Conservation (phyloP, 2,329 filamentous ascomycete genomes). For the Trichoderma aggressivum region DNA sequence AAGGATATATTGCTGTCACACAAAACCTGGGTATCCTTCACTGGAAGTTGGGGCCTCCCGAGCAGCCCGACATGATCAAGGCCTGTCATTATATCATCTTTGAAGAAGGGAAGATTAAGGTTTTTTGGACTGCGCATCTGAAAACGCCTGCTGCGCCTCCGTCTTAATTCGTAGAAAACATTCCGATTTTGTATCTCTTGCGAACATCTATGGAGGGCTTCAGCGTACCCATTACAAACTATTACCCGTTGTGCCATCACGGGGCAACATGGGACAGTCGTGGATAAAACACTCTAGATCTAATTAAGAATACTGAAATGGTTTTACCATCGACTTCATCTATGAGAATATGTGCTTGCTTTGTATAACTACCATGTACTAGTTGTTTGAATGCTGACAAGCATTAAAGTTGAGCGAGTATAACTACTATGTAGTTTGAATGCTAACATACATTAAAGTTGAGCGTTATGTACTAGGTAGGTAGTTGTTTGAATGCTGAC, state of each 20-base stretch:
- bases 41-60: not conserved
- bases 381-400: not conserved
- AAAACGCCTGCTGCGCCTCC: not conserved
- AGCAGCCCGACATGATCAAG: not conserved
- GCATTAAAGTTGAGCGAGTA: not conserved
- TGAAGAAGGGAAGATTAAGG: not conserved
- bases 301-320: not conserved
- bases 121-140: not conserved
- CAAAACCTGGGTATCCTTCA: not conserved
- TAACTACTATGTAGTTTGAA: too few relatives aligned
- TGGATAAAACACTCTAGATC: not conserved
- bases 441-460: not conserved
- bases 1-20: not conserved
- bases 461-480: too few relatives aligned
- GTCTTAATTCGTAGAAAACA: not conserved
- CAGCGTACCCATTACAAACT: not conserved
- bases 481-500: not conserved
- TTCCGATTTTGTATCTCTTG: not conserved
- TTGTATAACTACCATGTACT: not conserved
- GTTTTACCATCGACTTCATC: not conserved
- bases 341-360: not conserved
- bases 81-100: not conserved
- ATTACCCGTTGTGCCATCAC: not conserved
- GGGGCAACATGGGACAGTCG: not conserved
- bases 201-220: not conserved